Conservation (phyloP, 306 rosid genomes). For the Lathyrus sativus region DNA sequence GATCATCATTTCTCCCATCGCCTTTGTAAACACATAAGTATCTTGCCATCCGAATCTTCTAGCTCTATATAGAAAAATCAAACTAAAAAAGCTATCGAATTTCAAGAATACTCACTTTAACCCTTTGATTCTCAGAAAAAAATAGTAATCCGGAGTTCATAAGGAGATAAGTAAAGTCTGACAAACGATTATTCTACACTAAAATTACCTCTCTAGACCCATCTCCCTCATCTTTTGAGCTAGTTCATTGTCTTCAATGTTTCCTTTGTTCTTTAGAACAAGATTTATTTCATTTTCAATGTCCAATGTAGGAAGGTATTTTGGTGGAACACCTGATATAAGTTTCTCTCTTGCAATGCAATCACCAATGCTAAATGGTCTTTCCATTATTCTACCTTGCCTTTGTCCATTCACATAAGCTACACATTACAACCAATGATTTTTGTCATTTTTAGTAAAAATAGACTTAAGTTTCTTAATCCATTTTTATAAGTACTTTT, state of each 20-base stretch:
- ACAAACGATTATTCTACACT: background rate
- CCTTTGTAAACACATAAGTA: conserved; percentile 94
- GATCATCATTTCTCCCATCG: conserved; percentile 98
- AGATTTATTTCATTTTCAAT: conserved; percentile 71
- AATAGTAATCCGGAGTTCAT: background rate
- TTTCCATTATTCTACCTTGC: conserved; percentile 86
- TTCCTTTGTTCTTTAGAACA: conserved; percentile 52
- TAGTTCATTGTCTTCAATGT: conserved; percentile 48
- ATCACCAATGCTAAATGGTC: conserved; percentile 73
- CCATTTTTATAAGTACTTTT: background rate
- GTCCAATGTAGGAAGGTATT: conserved; percentile 53
- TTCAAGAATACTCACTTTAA: conserved; percentile 9
- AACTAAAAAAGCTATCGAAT: conserved; percentile 24
- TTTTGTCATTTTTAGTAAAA: background rate
- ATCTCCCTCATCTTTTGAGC: conserved; percentile 83
- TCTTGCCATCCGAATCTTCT: conserved; percentile 90
- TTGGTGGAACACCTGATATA: conserved; percentile 49
- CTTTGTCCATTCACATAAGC: conserved; percentile 98
- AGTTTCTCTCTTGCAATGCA: conserved; percentile 62
- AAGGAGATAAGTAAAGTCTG: background rate
- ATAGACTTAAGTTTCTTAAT: background rate
- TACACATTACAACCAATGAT: conserved; percentile 37
- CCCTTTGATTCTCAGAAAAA: background rate
- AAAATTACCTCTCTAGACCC: conserved; percentile 69
- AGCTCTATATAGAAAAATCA: conserved; percentile 56